Percentiles rank a stretch among this genome's conserved stretches.
Evolutionary conservation across 345 rosid species (phyloP).

Genomic region (Erucastrum elatum): DNA sequence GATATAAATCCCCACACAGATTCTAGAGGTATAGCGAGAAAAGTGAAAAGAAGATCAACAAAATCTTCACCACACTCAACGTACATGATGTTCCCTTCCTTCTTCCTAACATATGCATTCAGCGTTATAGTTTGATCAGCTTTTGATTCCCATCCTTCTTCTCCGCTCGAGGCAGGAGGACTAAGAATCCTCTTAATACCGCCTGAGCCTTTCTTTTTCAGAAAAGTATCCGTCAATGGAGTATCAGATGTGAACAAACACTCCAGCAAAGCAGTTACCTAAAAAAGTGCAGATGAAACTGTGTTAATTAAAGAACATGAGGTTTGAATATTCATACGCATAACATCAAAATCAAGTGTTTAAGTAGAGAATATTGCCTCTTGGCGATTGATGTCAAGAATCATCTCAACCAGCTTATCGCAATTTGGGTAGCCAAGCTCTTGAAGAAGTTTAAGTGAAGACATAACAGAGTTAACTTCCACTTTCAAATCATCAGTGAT

Average conservation of each 20-base stretch:
- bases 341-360: not conserved
- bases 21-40: not conserved
- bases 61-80: constrained; percentile 13
- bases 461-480: not conserved
- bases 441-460: not conserved
- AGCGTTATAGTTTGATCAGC: constrained; percentile 12
- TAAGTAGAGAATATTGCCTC: constrained; percentile 13
- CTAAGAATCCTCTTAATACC: not conserved
- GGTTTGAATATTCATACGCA: not conserved
- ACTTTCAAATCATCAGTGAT: constrained; percentile 27
- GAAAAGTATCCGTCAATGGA: constrained; percentile 27
- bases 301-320: not conserved
- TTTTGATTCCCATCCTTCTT: not conserved
- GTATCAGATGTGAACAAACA: constrained; percentile 21
- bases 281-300: not conserved
- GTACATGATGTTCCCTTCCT: not conserved
- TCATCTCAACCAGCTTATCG: constrained; percentile 14
- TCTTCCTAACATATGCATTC: not conserved
- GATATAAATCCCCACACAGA: not conserved
- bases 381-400: not conserved
- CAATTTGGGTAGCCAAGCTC: not conserved
- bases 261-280: constrained; percentile 16
- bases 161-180: not conserved
- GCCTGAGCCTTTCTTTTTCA: constrained; percentile 11
- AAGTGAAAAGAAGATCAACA: constrained; percentile 18